These are phyloP conservation scores for Lentinula detonsa DNA, from an alignment of 768 basidiomycete genomes.

Conservation along the genomic window DNA sequence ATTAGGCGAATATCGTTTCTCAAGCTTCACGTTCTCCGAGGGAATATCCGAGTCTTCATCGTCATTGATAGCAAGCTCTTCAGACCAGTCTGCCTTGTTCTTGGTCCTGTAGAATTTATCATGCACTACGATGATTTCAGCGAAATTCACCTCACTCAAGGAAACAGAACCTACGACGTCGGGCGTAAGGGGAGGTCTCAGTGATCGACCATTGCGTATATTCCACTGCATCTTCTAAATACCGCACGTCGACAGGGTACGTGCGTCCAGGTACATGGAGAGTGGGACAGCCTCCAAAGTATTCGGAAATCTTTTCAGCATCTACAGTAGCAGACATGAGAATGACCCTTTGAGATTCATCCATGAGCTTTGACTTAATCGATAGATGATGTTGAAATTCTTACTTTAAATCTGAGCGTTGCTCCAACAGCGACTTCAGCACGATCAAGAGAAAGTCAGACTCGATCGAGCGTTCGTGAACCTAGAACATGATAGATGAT, in stretches of 20 bases:
- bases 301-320: constrained; percentile 77
- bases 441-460: constrained; percentile 96
- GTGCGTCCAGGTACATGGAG: constrained; percentile 91
- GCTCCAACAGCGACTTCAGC: constrained; percentile 72
- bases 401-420: constrained; percentile 81
- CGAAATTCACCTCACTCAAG: not conserved
- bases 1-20: constrained; percentile 72
- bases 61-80: constrained; percentile 54
- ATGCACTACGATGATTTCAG: constrained; percentile 34
- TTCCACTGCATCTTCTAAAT: constrained; percentile 89
- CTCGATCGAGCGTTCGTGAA: constrained; percentile 96
- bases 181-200: constrained; percentile 77
- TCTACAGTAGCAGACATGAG: constrained; percentile 98
- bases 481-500: constrained; percentile 32
- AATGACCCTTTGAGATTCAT: constrained; percentile 53
- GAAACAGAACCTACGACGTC: constrained; percentile 43
- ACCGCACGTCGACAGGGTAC: constrained; percentile 84
- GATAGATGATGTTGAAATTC: constrained; percentile 8
- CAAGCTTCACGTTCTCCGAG: constrained; percentile 46
- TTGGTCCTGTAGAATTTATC: constrained; percentile 63
- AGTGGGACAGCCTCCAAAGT: constrained; percentile 46
- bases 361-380: not conserved
- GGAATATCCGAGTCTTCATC: constrained; percentile 59
- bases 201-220: constrained; percentile 71
- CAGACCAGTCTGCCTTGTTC: constrained; percentile 69